A percentile compares a stretch with the other conserved stretches of the same genome.
phyloP scores from a whole-genome alignment of 2,329 filamentous ascomycete species.

The Fusarium sp. region DNA sequence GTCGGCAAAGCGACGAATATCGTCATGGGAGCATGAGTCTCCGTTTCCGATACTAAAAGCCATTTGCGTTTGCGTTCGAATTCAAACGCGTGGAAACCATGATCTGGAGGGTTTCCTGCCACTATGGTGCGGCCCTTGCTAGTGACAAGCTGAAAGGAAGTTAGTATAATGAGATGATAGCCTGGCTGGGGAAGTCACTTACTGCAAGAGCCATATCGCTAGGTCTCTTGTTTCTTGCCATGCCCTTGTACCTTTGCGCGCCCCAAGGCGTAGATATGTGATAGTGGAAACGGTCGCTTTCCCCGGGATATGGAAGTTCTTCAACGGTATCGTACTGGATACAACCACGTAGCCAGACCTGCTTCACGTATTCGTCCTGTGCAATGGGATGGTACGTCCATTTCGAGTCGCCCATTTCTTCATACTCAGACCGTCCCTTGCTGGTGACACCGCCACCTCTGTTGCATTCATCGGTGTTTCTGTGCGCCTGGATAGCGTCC shows the following conservation, averaged over 20 bases:
- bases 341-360: slow-evolving; percentile 23
- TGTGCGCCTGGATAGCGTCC: slow-evolving; percentile 7
- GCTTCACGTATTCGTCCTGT: slow-evolving; percentile 2
- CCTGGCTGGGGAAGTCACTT: neutral
- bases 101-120: slow-evolving; percentile 2
- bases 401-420: neutral
- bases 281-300: neutral
- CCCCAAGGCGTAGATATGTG: slow-evolving; percentile 13
- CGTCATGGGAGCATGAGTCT: neutral
- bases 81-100: neutral
- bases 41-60: neutral
- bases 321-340: neutral
- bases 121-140: neutral
- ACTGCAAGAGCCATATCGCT: slow-evolving; percentile 18
- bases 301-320: neutral
- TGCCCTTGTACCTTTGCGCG: neutral
- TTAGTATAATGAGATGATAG: neutral
- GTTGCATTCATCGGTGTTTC: accelerated
- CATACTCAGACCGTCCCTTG: neutral
- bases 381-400: slow-evolving; percentile 20
- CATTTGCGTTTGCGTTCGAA: neutral
- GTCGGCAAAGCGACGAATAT: slow-evolving; percentile 5
- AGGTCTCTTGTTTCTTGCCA: neutral
- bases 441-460: accelerated
- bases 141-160: neutral